Conservation (phyloP, 495 filamentous ascomycete genomes). For the Penicillium cataractarum region DNA sequence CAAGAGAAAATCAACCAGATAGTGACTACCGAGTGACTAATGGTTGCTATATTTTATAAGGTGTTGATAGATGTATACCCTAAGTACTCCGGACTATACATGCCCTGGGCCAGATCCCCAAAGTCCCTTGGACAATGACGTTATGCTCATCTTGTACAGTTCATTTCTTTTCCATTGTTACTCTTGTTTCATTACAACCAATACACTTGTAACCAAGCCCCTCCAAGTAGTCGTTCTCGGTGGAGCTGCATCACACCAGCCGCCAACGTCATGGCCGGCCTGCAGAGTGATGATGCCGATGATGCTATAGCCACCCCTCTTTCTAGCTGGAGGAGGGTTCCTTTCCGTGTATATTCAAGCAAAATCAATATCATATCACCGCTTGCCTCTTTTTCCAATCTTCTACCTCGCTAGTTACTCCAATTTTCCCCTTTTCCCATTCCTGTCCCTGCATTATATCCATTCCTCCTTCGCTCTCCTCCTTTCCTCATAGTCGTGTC, state of each 20-base stretch:
- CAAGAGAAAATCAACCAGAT: not conserved
- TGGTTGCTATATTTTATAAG: not conserved
- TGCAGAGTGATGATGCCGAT: conserved; percentile 4
- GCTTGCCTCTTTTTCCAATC: conserved; percentile 12
- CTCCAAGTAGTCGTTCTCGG: not conserved
- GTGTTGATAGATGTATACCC: not conserved
- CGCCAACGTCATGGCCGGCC: conserved; percentile 36
- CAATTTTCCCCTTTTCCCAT: not conserved
- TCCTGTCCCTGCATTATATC: not conserved
- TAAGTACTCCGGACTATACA: not conserved
- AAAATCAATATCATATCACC: conserved; percentile 20
- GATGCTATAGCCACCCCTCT: not conserved
- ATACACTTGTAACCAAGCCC: not conserved
- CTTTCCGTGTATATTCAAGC: not conserved
- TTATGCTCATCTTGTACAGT: conserved; percentile 3
- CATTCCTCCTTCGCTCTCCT: not conserved
- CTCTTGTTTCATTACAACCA: not conserved
- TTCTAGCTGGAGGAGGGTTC: not conserved
- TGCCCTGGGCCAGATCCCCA: not conserved
- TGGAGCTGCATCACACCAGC: conserved; percentile 19
- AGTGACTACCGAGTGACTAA: not conserved
- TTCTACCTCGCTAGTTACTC: not conserved
- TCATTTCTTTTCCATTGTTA: not conserved
- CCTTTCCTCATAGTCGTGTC: not conserved
- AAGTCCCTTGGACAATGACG: conserved; percentile 13